A percentile compares a stretch with the other conserved stretches of the same genome.
Conservation (phyloP, 352 stramenopile genomes). For the Phytopythium sindhum region DNA sequence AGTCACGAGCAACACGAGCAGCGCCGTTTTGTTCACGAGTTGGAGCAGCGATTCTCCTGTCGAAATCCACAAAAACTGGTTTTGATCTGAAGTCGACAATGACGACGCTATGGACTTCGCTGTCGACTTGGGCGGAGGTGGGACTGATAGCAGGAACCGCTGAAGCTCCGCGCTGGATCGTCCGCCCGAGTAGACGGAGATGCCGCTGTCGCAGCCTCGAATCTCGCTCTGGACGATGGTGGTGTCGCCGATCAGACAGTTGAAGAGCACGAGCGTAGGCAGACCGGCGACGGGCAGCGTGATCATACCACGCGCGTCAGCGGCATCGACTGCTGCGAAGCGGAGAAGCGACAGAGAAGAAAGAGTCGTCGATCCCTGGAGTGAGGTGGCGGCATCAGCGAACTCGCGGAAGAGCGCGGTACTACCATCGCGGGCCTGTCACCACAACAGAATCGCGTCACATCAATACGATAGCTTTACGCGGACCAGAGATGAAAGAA, state of each 20-base stretch:
- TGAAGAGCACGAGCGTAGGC: constrained; percentile 28
- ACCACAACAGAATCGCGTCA: neutral
- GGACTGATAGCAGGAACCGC: constrained; percentile 28
- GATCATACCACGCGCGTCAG: neutral
- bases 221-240: constrained; percentile 1
- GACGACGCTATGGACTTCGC: neutral
- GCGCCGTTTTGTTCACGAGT: constrained; percentile 17
- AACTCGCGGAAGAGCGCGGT: constrained; percentile 27
- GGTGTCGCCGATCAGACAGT: constrained; percentile 11
- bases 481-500: too few relatives aligned
- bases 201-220: constrained; percentile 6
- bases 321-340: constrained; percentile 27
- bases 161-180: constrained; percentile 36
- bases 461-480: neutral
- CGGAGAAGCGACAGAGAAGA: constrained; percentile 10
- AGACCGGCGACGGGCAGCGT: constrained; percentile 20
- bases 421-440: constrained; percentile 20
- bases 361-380: constrained; percentile 14
- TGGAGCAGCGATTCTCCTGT: constrained; percentile 10
- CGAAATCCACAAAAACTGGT: constrained; percentile 8
- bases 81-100: neutral
- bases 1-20: constrained; percentile 34
- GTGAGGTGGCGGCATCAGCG: constrained; percentile 21
- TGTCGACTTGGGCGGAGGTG: constrained; percentile 6
- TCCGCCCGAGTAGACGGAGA: constrained; percentile 26